A percentile compares a stretch with the other conserved stretches of the same genome.
Evolutionary conservation across 345 rosid species (phyloP).

Genomic region (Conringia planisiliqua): DNA sequence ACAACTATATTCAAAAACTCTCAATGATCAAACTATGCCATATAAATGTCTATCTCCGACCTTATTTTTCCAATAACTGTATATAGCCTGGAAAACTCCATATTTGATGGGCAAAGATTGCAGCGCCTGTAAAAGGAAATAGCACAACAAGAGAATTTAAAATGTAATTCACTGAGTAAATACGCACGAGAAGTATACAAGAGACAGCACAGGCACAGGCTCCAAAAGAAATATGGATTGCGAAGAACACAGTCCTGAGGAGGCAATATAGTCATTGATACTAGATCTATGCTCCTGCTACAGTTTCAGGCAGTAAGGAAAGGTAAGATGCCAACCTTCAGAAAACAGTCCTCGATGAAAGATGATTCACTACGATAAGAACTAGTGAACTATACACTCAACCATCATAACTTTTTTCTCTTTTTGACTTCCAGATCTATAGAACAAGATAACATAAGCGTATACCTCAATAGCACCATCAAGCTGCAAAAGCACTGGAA

Average conservation of each 20-base stretch:
- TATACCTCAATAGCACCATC: conserved; percentile 85
- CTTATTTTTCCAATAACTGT: conserved; percentile 87
- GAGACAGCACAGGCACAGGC: not conserved
- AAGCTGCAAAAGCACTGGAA: conserved; percentile 72
- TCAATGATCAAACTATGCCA: not conserved
- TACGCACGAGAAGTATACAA: not conserved
- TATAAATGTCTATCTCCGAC: conserved; percentile 32
- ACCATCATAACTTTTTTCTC: not conserved
- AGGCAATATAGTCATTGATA: not conserved
- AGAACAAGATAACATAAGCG: conserved; percentile 13
- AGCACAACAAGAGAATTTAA: not conserved
- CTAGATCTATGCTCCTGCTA: not conserved
- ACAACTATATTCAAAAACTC: not conserved
- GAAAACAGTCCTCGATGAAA: not conserved
- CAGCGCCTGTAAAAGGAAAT: conserved; percentile 50
- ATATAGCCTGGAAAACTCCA: conserved; percentile 70
- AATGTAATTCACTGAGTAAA: not conserved
- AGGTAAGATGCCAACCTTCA: not conserved
- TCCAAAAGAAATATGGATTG: not conserved
- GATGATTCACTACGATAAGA: not conserved
- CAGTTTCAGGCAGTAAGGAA: not conserved
- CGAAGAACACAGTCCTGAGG: not conserved
- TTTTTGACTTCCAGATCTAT: not conserved
- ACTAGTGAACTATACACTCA: not conserved
- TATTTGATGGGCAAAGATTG: conserved; percentile 56